Conservation (phyloP, 768 basidiomycete genomes). For the Gloeopeniophorella convolvens region DNA sequence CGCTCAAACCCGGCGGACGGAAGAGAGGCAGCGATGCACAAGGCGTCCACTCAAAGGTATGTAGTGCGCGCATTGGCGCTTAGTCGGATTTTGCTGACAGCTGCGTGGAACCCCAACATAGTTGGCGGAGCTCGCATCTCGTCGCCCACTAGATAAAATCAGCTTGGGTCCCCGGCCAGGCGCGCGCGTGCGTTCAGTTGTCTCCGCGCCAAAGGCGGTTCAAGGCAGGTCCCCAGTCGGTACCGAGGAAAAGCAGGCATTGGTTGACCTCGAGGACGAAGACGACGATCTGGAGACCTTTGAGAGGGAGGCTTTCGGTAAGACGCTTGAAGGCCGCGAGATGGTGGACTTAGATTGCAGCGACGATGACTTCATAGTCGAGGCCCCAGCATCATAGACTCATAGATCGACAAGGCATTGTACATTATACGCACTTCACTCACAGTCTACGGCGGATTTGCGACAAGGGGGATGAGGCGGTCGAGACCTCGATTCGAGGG, state of each 20-base stretch:
- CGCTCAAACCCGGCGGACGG: constrained; percentile 42
- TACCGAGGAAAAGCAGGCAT: constrained; percentile 17
- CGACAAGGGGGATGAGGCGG: no score
- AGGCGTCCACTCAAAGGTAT: constrained; percentile 53
- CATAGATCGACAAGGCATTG: not conserved
- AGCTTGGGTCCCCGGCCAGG: constrained; percentile 60
- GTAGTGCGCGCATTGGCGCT: no score
- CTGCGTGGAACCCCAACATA: no score
- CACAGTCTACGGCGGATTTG: no score
- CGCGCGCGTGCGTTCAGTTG: constrained; percentile 55
- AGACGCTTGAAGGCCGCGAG: constrained; percentile 2
- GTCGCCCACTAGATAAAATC: constrained; percentile 46
- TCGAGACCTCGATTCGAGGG: no score
- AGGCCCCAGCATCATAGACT: not conserved
- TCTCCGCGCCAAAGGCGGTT: constrained; percentile 33
- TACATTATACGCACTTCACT: not conserved
- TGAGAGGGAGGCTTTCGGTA: constrained; percentile 11
- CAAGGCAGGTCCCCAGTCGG: constrained; percentile 11
- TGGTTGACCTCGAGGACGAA: constrained; percentile 22
- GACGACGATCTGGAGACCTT: constrained; percentile 28
- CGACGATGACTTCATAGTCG: constrained; percentile 16
- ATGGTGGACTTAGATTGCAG: constrained; percentile 27
- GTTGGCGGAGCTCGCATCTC: constrained; percentile 50
- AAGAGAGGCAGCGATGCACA: constrained; percentile 28
- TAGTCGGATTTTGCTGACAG: no score